phyloP scores from a whole-genome alignment of 768 basidiomycete genomes.

The Termitomyces sp. region DNA sequence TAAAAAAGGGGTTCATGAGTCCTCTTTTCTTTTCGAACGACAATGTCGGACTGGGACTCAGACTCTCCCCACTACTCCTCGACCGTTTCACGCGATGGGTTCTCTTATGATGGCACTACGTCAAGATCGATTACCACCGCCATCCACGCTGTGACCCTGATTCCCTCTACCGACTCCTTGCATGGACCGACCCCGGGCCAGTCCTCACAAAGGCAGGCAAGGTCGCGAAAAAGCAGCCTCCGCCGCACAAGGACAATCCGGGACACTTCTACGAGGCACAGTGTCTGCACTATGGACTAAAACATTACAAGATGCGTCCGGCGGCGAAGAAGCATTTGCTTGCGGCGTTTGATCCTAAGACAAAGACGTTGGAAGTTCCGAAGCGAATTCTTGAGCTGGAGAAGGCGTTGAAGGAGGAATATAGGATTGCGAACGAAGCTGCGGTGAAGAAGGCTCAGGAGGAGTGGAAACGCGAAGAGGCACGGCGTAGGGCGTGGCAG shows the following conservation, averaged over 20 bases:
- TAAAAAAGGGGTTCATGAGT: neutral
- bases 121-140: constrained; percentile 15
- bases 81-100: constrained; percentile 20
- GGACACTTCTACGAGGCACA: constrained; percentile 27
- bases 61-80: constrained; percentile 17
- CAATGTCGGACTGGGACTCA: neutral
- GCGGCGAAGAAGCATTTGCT: constrained; percentile 27
- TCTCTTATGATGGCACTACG: constrained; percentile 19
- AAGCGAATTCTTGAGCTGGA: constrained; percentile 21
- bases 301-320: constrained; percentile 24
- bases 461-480: constrained; percentile 9
- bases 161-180: constrained; percentile 23
- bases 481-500: neutral
- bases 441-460: constrained; percentile 14
- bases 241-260: constrained; percentile 21
- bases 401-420: constrained; percentile 22
- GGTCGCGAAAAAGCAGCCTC: constrained; percentile 25
- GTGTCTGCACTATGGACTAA: constrained; percentile 28
- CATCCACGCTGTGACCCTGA: constrained; percentile 20
- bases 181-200: constrained; percentile 23
- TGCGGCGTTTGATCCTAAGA: constrained; percentile 18
- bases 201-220: constrained; percentile 27
- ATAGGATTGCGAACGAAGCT: constrained; percentile 18
- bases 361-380: constrained; percentile 21
- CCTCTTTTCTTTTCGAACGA: neutral